Evolutionary conservation across 768 basidiomycete species (phyloP), one percentile per base, ranked within the genome.

Genomic region (Pulveroboletus sp.): DNA sequence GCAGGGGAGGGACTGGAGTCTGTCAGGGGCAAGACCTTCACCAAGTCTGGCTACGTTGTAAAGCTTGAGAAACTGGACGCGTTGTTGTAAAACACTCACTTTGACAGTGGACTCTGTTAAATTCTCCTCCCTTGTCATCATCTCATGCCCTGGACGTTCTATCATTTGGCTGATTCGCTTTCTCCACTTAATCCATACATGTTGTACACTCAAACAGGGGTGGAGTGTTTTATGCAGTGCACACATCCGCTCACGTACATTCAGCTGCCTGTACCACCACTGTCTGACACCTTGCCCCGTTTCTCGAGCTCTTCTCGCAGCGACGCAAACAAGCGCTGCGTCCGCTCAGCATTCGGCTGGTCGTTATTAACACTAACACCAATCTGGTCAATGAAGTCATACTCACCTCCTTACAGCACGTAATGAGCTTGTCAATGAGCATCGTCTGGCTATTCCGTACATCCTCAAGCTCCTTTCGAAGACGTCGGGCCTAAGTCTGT

Each of bases 1-100:
- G 86, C 87, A 18, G 96, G 96, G 14, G 96, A 99, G 67, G 95
- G 93, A 2, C 70, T 98, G 52, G 84, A 88, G 59, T 71, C 68
- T 42, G 76, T 89, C 42, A 84, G 83, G 68, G 93, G 92, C 39
- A 85, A 85, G 74, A 79, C 69, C 27, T 86, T 93, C 67, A 77
- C 77, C 40, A 88, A 79, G 66, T 88, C 86, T 14, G 92, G 91
- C 9, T 64, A 80, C 32, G 85, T 85, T 15, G 79, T 73, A 60
- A 70, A 71, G 17, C 58, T 85, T 30, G 85, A 85, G 62, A 87
- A 89, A 62, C 70, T 93, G 54, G 87, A 90, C 57, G 79, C 74
- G 47, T 71, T 92, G 57, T 69, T 76, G 52, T 86, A 73, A 71
- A 62, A 41, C 12, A 37, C 49, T 46, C 18, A 27, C 27, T 10